Evolutionary conservation across 192 early-diverging fungal species (phyloP).

Genomic region (Coemansia furcata): DNA sequence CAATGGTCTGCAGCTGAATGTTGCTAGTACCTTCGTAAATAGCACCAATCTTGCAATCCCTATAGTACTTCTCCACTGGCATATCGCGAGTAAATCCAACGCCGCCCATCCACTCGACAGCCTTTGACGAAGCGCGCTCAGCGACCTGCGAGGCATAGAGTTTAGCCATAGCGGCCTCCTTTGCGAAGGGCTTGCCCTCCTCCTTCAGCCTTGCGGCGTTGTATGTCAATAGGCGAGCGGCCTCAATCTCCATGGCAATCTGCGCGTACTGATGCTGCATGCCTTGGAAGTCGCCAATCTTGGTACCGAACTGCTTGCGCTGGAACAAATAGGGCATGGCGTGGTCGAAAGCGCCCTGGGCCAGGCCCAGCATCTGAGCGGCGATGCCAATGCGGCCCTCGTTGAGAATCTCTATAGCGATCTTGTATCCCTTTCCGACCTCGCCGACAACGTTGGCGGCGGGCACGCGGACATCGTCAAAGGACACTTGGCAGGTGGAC

Average conservation of each 20-base stretch:
- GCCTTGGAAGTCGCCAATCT: slow-evolving; percentile 87
- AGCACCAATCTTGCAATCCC: slow-evolving; percentile 96
- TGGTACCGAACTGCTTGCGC: slow-evolving; percentile 88
- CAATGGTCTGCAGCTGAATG: slow-evolving; percentile 96
- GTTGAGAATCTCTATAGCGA: slow-evolving; percentile 96
- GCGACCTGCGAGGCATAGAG: slow-evolving; percentile 94
- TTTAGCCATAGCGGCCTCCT: slow-evolving; percentile 99
- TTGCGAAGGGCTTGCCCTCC: slow-evolving; percentile 84
- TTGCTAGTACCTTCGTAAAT: slow-evolving; percentile 96
- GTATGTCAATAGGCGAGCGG: slow-evolving; percentile 93
- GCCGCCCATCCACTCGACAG: slow-evolving; percentile 97
- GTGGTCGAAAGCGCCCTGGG: slow-evolving; percentile 88
- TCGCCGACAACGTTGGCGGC: slow-evolving; percentile 86
- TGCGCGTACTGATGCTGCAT: slow-evolving; percentile 82
- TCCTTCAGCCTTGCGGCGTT: slow-evolving; percentile 96
- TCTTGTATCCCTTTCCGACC: slow-evolving; percentile 97
- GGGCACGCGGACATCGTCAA: slow-evolving; percentile 90
- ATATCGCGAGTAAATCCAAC: slow-evolving; percentile 93
- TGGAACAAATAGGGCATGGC: slow-evolving; percentile 91
- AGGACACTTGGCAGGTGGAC: slow-evolving; percentile 89
- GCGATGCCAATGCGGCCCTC: slow-evolving; percentile 98
- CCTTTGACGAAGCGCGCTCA: slow-evolving; percentile 80
- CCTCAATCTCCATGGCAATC: slow-evolving; percentile 92
- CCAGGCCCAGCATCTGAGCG: slow-evolving; percentile 96
- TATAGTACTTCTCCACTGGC: slow-evolving; percentile 92